A percentile compares a stretch with the other conserved stretches of the same genome.
Conservation (phyloP, 2,329 filamentous ascomycete genomes). For the Thyridium curvatum region DNA sequence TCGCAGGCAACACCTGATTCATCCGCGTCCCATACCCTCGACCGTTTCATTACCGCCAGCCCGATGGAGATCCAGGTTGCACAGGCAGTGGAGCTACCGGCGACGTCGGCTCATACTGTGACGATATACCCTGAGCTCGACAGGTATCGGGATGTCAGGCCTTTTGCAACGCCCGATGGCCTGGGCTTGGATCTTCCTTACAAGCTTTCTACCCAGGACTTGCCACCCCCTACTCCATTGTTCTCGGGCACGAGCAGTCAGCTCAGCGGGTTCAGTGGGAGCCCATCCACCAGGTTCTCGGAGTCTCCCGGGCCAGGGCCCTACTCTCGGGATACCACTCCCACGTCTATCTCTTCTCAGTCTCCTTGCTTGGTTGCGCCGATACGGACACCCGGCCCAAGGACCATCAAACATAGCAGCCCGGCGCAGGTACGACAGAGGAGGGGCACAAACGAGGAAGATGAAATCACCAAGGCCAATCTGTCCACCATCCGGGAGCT, state of each 20-base stretch:
- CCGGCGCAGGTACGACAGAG: constrained; percentile 48
- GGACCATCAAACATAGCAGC: constrained; percentile 44
- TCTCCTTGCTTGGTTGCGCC: constrained; percentile 57
- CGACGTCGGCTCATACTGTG: constrained; percentile 30
- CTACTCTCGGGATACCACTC: constrained; percentile 73
- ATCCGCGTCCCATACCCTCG: constrained; percentile 25
- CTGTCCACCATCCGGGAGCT: constrained; percentile 42
- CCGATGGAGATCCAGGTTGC: constrained; percentile 35
- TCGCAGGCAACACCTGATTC: constrained; percentile 28
- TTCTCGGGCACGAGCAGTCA: constrained; percentile 54
- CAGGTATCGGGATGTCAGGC: constrained; percentile 46
- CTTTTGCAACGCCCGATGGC: constrained; percentile 25
- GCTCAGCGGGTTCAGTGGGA: constrained; percentile 56
- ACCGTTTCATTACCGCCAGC: constrained; percentile 35
- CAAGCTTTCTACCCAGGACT: constrained; percentile 55
- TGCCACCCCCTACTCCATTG: constrained; percentile 61
- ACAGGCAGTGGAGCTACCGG: constrained; percentile 33
- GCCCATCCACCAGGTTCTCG: constrained; percentile 70
- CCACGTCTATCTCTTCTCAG: constrained; percentile 70
- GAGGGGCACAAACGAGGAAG: constrained; percentile 47
- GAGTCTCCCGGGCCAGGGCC: constrained; percentile 63
- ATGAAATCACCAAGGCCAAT: constrained; percentile 41
- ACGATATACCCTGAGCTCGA: constrained; percentile 56
- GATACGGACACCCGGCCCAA: constrained; percentile 36
- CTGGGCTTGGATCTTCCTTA: constrained; percentile 41